Evolutionary conservation across 495 filamentous ascomycete genomes (phyloP).

Genomic region (Podospora didyma): DNA sequence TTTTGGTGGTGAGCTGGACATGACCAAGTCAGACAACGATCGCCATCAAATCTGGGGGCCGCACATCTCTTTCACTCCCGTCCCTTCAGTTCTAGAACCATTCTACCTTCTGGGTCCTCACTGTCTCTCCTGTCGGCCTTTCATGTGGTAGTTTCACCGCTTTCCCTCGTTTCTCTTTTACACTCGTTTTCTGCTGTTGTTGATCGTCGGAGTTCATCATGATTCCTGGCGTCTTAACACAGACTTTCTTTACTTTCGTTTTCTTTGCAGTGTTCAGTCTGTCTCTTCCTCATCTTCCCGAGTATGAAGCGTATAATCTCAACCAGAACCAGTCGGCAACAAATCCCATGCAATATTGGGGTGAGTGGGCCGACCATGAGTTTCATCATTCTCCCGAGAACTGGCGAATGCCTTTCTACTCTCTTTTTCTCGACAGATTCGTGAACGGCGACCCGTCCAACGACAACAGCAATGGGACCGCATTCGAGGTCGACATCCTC

Average conservation of each 20-base stretch:
- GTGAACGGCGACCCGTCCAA: conserved; percentile 69
- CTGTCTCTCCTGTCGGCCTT: neutral
- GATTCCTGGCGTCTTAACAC: neutral
- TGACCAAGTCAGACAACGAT: too few species aligned
- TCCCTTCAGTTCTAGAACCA: neutral
- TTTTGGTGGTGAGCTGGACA: too few species aligned
- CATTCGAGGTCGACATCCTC: conserved; percentile 61
- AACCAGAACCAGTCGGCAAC: conserved; percentile 57
- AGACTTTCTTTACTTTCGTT: conserved; percentile 6
- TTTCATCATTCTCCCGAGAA: conserved; percentile 58
- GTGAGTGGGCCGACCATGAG: conserved; percentile 51
- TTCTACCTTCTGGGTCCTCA: neutral
- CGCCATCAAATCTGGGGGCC: too few species aligned
- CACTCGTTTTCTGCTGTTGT: neutral
- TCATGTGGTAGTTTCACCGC: conserved; percentile 5
- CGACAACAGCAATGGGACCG: conserved; percentile 63
- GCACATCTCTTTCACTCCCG: conserved; percentile 1
- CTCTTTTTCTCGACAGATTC: conserved; percentile 63
- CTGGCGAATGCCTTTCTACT: conserved; percentile 70
- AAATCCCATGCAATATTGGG: conserved; percentile 56
- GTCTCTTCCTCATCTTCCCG: conserved; percentile 50
- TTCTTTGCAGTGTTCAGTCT: conserved; percentile 5
- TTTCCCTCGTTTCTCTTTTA: neutral
- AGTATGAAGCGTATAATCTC: conserved; percentile 53
- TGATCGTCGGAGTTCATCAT: neutral